Base-by-base conservation (phyloP, 768 basidiomycete species). In the Panellus pusillus region DNA sequence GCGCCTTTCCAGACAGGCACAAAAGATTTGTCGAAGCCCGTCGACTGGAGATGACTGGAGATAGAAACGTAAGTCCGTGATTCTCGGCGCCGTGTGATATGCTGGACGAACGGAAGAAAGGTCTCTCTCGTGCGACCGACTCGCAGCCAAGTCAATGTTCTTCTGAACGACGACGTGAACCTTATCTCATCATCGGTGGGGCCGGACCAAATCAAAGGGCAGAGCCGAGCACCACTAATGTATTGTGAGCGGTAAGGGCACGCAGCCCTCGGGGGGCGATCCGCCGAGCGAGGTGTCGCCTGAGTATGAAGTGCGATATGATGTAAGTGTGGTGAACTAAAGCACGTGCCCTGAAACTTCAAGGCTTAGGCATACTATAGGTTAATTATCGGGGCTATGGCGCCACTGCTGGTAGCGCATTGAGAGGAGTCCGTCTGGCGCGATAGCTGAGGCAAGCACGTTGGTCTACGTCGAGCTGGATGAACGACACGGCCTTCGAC, bases 211-310 rank as follows among this genome's bases (percentile, higher is more conserved):
- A 24, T 24, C 6, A 62, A 15, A 58, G 47, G 1, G 50, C 48
- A 9, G 55, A 50, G 28, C 47, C 58, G 5, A 60, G 50, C 28
- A 52, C 46, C 35, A 62, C 63, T 60, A 29, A 15, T n/a, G n/a
- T n/a, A n/a, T n/a, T n/a, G n/a, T n/a, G n/a, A n/a, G n/a, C n/a
- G n/a, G n/a, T n/a, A n/a, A 60, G 47, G 14, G 59, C 53, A 6
- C 32, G 24, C 32, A 60, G 9, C 40, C 59, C n/a, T 60, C 54
- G 18, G 59, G 59, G 2, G 53, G 44, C 13, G 55, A 56, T 4
- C 3, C 28, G 4, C 47, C 18, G 40, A 56, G 56, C 3, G 47
- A 43, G 36, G 13, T 44, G 29, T 2, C 24, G 2, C 44, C 14
- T 11, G n/a, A 42, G 27, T 11, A 29, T 52, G 19, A 52, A 43